These are phyloP conservation scores for Entamoeba histolytica DNA, from an alignment of 208 protist genomes.

Conservation along the genomic window DNA sequence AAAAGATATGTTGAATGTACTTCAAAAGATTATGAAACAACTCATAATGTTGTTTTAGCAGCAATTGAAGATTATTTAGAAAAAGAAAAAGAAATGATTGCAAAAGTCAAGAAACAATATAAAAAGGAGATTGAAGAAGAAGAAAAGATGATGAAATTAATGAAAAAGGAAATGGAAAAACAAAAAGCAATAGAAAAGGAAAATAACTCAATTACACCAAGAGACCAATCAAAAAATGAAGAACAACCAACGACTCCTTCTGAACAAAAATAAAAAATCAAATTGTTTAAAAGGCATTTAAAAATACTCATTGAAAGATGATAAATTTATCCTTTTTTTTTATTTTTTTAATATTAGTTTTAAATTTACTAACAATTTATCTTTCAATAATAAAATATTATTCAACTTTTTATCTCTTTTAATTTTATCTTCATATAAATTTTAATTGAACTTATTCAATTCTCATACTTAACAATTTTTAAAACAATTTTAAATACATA, in stretches of 20 bases:
- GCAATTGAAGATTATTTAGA: background rate
- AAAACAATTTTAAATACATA: too few species aligned
- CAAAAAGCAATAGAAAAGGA: background rate
- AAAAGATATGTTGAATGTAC: background rate
- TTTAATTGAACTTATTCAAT: too few species aligned
- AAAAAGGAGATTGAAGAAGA: background rate
- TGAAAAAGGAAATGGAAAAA: background rate
- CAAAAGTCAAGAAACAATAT: background rate
- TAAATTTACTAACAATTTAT: too few species aligned
- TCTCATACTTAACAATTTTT: too few species aligned
- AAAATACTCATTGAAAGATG: too few species aligned
- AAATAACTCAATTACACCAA: background rate
- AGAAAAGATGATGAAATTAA: background rate
- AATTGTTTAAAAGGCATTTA: too few species aligned
- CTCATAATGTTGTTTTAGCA: background rate
- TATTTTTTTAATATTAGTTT: too few species aligned
- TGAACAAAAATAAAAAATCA: too few species aligned
- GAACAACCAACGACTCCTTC: background rate
- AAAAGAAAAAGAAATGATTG: background rate
- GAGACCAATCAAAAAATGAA: background rate
- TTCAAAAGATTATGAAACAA: background rate
- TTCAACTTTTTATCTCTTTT: too few species aligned
- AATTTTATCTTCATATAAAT: too few species aligned
- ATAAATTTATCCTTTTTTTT: too few species aligned
- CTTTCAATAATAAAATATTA: too few species aligned